Evolutionary conservation across 352 stramenopile species (phyloP), one percentile per base, ranked within the genome.

Genomic region (Thraustochytrium aureum): DNA sequence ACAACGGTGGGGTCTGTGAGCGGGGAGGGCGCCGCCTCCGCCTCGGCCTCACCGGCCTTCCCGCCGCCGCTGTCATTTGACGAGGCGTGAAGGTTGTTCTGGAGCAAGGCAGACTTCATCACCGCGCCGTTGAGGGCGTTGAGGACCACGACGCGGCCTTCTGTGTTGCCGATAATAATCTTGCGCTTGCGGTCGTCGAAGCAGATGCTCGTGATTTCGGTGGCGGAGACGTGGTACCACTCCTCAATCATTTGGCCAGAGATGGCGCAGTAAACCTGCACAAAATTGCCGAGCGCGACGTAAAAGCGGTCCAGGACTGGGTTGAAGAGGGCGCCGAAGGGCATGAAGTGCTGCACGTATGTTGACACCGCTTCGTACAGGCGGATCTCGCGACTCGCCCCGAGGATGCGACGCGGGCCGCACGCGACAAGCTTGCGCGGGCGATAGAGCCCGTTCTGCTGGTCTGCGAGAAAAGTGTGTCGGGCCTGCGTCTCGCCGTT

Each of bases 171-270:
- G 0, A 85, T n/a, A 38, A 86, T 54, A 1, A 86, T 38, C 33
- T 84, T 85, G 30, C 83, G 73, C 74, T 84, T 22, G 2, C 83
- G 83, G 56, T 81, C 32, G 61, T 86, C 83, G 41, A 85, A 84
- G 76, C 62, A 82, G 74, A 84, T 82, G 47, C 72, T 47, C 30
- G 82, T 73, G 69, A 85, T 83, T 10, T 83, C 75, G 39, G 60
- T 76, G 3, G 75, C 72, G 4, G 54, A 62, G 17, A 82, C 61
- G 61, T 85, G 52, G 56, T 41, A 56, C 45, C 82, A 86, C n/a
- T 81, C 54, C 26, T 84, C 38, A 30, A 83, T 6, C 50, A 84
- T 62, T n/a, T 66, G 20, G 22, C 83, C 83, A 1, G 60, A 65
- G 22, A 64, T 67, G 38, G 83, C 61, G 56, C 82, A 83, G 30